Evolutionary conservation across 2,329 filamentous ascomycete species (phyloP), one percentile per base, ranked within the genome.

Genomic region (Saccharata proteae): DNA sequence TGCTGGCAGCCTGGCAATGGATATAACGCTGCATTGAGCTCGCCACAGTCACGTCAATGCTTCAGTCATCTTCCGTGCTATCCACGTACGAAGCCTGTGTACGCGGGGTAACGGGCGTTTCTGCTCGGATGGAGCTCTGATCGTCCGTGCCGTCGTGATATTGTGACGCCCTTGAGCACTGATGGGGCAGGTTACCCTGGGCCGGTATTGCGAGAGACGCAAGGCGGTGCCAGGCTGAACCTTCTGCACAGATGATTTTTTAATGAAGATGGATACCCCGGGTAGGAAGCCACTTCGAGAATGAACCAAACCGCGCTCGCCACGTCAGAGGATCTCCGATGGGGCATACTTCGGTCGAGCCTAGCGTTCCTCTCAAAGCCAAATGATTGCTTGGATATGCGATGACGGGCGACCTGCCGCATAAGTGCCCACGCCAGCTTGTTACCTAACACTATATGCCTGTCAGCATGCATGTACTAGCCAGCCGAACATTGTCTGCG

Each of bases 311-410:
- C 54, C 57, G 48, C 47, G 52, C 40, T 52, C 55, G 61, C 61
- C 61, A 65, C 61, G 61, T 65, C 60, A 64, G 61, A 61, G 55
- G 61, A 58, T 64, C 59, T 61, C 57, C 61, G 58, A 61, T 53
- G 52, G 56, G 51, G 53, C 49, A 55, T 51, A 52, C 52, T 59
- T 52, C 56, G 57, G 57, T 54, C 54, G 49, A 52, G 55, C 52
- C 58, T 62, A 62, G 59, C 55, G 56, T 58, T 41, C 44, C 42
- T 45, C 48, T 44, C 47, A 43, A 50, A 49, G 43, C 49, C 51
- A 55, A 52, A 54, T 56, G 52, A 57, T 55, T 56, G 55, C 54
- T 44, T 57, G 45, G 51, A 54, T 50, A 56, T 58, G 51, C 53
- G 48, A 54, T 55, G 50, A 48, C 53, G 55, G 55, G 46, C 49